Evolutionary conservation across 129 eudicot species (phyloP).

Genomic region (Cynara cardunculus): DNA sequence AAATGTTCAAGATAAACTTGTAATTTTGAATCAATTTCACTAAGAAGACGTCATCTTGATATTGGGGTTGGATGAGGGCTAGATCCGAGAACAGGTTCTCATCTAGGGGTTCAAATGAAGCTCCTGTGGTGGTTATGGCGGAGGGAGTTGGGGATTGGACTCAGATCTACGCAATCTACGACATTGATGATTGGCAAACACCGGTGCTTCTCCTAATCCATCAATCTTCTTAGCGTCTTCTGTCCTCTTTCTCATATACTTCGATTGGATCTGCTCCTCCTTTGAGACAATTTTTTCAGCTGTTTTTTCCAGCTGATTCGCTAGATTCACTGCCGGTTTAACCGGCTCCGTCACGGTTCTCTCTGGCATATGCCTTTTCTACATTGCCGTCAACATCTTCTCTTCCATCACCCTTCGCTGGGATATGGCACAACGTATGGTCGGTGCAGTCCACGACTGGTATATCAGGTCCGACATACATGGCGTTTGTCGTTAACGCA

Average conservation of each 20-base stretch:
- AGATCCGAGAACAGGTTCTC: constrained; percentile 75
- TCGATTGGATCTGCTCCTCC: constrained; percentile 42
- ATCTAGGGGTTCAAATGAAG: constrained; percentile 48
- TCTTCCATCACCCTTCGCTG: constrained; percentile 71
- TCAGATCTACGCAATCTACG: constrained; percentile 94
- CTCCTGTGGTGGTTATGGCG: constrained; percentile 19
- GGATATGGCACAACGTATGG: constrained; percentile 78
- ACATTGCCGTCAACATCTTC: constrained; percentile 68
- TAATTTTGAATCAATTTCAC: no score
- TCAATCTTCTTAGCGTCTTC: constrained; percentile 46
- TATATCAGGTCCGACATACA: no score
- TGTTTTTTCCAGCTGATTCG: constrained; percentile 41
- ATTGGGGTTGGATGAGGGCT: constrained; percentile 41
- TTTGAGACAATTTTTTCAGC: constrained; percentile 38
- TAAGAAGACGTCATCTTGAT: constrained; percentile 14
- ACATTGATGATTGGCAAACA: constrained; percentile 79
- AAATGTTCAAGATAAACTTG: no score
- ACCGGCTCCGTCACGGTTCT: constrained; percentile 82
- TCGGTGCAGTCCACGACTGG: constrained; percentile 65
- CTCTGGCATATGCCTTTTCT: constrained; percentile 68
- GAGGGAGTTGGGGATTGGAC: constrained; percentile 63
- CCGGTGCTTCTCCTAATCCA: constrained; percentile 61
- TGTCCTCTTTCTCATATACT: constrained; percentile 57
- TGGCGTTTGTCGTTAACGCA: no score
- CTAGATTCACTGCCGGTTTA: constrained; percentile 73